Evolutionary conservation across 176 grass and related monocot genomes (phyloP).

Genomic region (Musa troglodytarum): DNA sequence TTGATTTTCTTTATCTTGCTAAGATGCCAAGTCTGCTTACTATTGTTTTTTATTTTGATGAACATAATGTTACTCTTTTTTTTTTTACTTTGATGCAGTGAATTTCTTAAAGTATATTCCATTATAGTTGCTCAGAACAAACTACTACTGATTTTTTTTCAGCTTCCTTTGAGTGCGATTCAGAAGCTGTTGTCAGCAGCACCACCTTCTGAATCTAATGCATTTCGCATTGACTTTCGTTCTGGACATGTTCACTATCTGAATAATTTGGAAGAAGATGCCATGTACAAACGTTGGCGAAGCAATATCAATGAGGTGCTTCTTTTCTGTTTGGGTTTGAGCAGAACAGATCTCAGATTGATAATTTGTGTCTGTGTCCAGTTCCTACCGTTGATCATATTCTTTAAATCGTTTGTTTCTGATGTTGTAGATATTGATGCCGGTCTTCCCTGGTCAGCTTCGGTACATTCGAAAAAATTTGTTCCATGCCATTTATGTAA

Average conservation of each 20-base stretch:
- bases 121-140: background rate
- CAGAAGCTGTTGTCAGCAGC: conserved; percentile 65
- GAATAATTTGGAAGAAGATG: conserved; percentile 98
- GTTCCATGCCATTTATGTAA: conserved; percentile 89
- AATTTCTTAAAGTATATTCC: no score
- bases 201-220: conserved; percentile 74
- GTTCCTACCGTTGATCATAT: background rate
- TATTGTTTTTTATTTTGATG: background rate
- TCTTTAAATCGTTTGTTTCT: conserved; percentile 10
- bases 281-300: conserved; percentile 82
- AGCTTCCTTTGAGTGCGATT: conserved; percentile 72
- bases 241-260: conserved; percentile 81
- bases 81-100: background rate
- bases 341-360: conserved; percentile 6
- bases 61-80: background rate
- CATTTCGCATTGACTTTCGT: conserved; percentile 87
- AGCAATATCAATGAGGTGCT: conserved; percentile 87
- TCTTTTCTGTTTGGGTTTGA: background rate
- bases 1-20: no score
- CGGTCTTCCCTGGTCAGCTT: conserved; percentile 87
- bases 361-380: background rate
- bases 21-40: no score
- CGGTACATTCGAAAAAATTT: conserved; percentile 96
- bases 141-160: conserved; percentile 22
- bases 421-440: conserved; percentile 85